Evolutionary conservation across 169 alveolate species (phyloP), one percentile per base, ranked within the genome.

Genomic region (Ichthyophthirius multifiliis): DNA sequence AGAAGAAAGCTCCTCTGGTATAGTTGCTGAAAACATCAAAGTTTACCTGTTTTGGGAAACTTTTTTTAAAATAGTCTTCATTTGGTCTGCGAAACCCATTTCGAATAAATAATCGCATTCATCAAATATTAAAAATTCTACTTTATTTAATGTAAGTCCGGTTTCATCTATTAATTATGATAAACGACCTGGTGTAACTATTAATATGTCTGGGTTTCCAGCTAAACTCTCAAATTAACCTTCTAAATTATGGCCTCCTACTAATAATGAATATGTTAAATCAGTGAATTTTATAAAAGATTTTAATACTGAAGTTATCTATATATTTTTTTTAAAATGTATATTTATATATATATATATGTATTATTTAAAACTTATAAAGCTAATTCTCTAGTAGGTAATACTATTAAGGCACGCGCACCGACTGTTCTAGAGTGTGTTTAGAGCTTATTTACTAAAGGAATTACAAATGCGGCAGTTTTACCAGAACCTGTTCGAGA

Each of bases 401-500:
- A 93, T 43, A 98, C 71, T 43, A 98, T 89, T n/a, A 98, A 76
- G 27, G 98, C 96, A 55, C 99, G 81, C 18, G 95, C 91, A n/a
- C 99, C 99, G 30, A 96, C 98, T 15, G 90, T 94, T 77, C 90
- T 93, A 34, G 98, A 94, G 75, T 98, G 99, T 31, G 55, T 31
- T 45, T 95, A 90, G 18, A 98, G 76, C 48, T 94, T 93, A 55
- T 97, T 97, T 27, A 98, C 88, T 75, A 96, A 76, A 41, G 99
- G 99, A 64, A 98, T 95, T 16, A 98, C 74, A 86, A 97, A 98
- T 1, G 98, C 98, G 3, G 96, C 97, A 5, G 99, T 97, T 85
- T 97, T 97, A 34, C 99, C 99, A 27, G 98, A 94, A 3, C 99
- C 99, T 13, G 99, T 97, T 89, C 98, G 89, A 1, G 99, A 97